Evolutionary conservation across 1,284 basidiomycete species (phyloP), one percentile per base, ranked within the genome.

Genomic region (Leccinum pallidistipes): DNA sequence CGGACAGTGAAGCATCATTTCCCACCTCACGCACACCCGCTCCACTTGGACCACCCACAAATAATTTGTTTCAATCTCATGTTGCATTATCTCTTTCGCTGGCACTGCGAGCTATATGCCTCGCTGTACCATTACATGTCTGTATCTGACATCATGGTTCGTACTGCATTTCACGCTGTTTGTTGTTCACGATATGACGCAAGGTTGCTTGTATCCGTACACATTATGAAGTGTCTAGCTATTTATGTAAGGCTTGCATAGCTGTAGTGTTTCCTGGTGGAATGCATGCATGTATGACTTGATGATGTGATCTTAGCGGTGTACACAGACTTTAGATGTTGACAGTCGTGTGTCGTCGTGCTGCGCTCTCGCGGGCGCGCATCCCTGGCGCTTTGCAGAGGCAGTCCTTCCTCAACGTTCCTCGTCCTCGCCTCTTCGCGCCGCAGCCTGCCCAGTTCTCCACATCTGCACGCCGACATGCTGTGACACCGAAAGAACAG

Each of bases 401-500:
- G 24, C 59, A 57, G 43, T 43, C 65, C 49, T 32, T 59, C 14
- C 49, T 61, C 31, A 45, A 24, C 51, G 47, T 62, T 5, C 57
- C 55, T 2, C 61, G n/a, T 31, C 54, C 53, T 7, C 47, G 55
- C 38, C 55, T 14, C 2, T 16, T 40, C 18, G 6, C 55, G 11
- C 51, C 54, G 14, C 50, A 32, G 24, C 1, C 32, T 1, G 56
- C 55, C 55, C 62, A 36, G 0, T 60, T 73, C 57, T 62, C 64
- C 56, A 65, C 62, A 21, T 63, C 68, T 1, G 27, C 61, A 16
- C 63, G 47, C 36, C 57, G 67, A 32, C 58, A 71, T 62, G 59
- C 50, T 53, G 55, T 72, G 43, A 61, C 71, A 3, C 62, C 68
- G 10, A 71, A 71, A 11, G 83, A 90, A 65, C 88, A 91, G 71